Percentiles rank a stretch among this genome's conserved stretches.
phyloP scores from a whole-genome alignment of 257 asterid genomes.

The Rehmannia glutinosa region DNA sequence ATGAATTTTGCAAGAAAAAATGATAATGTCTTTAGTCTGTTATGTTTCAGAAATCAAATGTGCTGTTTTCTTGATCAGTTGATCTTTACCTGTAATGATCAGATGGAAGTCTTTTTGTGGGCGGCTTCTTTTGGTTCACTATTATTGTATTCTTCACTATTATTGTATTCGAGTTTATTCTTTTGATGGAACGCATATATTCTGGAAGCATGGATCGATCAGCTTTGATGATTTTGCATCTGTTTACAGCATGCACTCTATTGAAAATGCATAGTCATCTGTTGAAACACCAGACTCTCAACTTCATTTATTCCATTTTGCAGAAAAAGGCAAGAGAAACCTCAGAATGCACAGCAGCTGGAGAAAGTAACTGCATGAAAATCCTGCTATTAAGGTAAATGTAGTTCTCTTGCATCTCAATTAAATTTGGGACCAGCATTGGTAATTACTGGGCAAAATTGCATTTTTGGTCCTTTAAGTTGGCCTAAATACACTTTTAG shows the following conservation, averaged over 20 bases:
- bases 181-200: no score
- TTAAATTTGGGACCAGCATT: no score
- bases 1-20: neutral
- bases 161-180: no score
- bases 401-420: constrained; percentile 1
- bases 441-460: no score
- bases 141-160: no score
- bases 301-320: constrained; percentile 6
- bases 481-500: no score
- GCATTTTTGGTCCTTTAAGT: neutral
- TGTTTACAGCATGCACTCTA: no score
- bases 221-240: no score
- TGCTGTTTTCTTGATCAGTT: neutral
- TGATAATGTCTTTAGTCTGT: neutral
- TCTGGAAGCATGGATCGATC: no score
- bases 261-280: no score
- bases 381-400: constrained; percentile 26
- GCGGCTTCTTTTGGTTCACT: neutral
- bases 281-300: neutral
- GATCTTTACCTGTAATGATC: neutral
- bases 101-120: neutral
- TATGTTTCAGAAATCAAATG: neutral
- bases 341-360: constrained; percentile 14
- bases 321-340: constrained; percentile 45
- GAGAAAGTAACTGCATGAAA: constrained; percentile 41